Percentiles rank a stretch among this genome's conserved stretches.
These are phyloP conservation scores for Dendrostoma leiphaemia DNA, from an alignment of 2,329 filamentous ascomycete genomes.

Conservation along the genomic window DNA sequence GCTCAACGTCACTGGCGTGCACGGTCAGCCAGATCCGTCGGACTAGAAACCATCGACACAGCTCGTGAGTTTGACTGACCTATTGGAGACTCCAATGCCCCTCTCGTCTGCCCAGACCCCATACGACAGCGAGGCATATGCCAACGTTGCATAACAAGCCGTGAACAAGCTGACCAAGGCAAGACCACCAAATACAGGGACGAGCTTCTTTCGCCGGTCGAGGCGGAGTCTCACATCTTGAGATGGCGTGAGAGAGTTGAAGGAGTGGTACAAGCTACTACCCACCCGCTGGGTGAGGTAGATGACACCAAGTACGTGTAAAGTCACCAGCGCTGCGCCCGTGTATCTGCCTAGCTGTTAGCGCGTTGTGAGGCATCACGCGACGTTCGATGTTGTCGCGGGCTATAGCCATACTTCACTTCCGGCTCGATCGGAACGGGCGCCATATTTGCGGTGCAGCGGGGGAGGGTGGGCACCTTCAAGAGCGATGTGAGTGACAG, in stretches of 20 bases:
- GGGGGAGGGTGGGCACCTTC: too few relatives aligned
- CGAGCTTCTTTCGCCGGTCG: conserved; percentile 31
- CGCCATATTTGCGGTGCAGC: conserved; percentile 19
- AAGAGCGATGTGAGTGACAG: background rate
- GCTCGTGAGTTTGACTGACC: conserved; percentile 20
- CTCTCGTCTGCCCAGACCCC: conserved; percentile 37
- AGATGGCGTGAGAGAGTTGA: conserved; percentile 31
- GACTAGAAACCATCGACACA: conserved; percentile 8
- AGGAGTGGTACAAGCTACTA: conserved; percentile 33
- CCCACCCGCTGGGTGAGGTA: conserved; percentile 33
- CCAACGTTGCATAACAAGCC: conserved; percentile 29
- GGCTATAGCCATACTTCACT: conserved; percentile 20
- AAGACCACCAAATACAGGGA: conserved; percentile 32
- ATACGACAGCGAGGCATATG: conserved; percentile 34
- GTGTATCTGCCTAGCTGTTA: conserved; percentile 27
- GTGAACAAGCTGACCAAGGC: conserved; percentile 28
- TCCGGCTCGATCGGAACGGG: conserved; percentile 24
- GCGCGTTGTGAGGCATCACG: too few relatives aligned
- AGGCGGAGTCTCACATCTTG: conserved; percentile 35
- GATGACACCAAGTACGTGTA: conserved; percentile 27
- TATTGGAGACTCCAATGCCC: conserved; percentile 28
- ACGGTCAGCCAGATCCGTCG: too few relatives aligned
- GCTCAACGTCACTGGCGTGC: background rate
- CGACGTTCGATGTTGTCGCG: too few relatives aligned
- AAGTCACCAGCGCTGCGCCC: conserved; percentile 28